Evolutionary conservation across 2,329 filamentous ascomycete species (phyloP), one percentile per base, ranked within the genome.

Genomic region (Lachnellula cervina): DNA sequence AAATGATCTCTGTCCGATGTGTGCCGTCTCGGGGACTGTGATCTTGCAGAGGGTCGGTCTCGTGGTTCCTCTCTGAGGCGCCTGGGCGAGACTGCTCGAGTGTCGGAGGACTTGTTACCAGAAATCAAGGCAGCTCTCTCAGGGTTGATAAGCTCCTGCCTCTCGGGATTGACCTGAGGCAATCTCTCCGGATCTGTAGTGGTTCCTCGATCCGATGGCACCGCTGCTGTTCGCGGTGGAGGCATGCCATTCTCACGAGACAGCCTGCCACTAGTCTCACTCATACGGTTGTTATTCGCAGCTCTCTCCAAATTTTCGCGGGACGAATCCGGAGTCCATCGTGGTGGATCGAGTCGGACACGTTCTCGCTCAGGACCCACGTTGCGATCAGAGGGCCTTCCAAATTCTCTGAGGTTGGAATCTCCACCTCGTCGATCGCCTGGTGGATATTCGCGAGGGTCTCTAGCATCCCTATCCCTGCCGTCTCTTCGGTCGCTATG

Each of bases 1-100:
- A 38, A 37, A 44, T 60, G 54, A 14, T 80, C 75, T 16, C 69
- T 71, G 58, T 69, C 69, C 21, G 70, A 64, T 21, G 75, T 74
- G 52, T 66, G 59, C 59, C 75, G 71, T 61, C 80, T 75, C 4
- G 82, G 80, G 7, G 83, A 86, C 52, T 77, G 75, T 3, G 71
- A 70, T 21, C 74, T 69, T 4, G 72, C 62, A n/a, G 66, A 51
- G 9, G 38, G 45, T 45, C 62, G 60, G 13, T 69, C 66, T 52
- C 63, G 59, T 1, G 49, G 34, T 16, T 70, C 69, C 23, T 71
- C 68, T 57, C 67, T 64, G n/a, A 49, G 57, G 17, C 64, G 61
- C 44, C 68, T 62, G 47, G 66, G 67, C 21, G 68, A 68, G 17
- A 65, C 62, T n/a, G 64, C 62, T 16, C 63, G 63, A 45, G 64